Conservation (phyloP, 352 stramenopile genomes). For the Globisporangium paddicum region DNA sequence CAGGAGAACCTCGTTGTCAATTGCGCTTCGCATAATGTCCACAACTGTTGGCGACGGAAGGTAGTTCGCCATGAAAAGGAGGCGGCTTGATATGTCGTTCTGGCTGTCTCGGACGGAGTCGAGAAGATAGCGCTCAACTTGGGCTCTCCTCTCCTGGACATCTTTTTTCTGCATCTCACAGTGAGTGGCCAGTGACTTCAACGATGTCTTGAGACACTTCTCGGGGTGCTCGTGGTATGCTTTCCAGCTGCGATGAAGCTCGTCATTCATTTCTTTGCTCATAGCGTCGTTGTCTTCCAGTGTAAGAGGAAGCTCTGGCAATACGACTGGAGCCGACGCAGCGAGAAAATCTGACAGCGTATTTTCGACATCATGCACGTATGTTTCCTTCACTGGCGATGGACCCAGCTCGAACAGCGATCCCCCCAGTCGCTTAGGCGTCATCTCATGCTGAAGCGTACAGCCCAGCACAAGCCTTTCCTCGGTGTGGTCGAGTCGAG, state of each 20-base stretch:
- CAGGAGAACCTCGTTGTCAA: slow-evolving; percentile 30
- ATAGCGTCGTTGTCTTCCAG: slow-evolving; percentile 20
- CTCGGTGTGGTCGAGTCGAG: slow-evolving; percentile 15
- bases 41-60: slow-evolving; percentile 20
- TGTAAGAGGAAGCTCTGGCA: slow-evolving; percentile 21
- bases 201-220: slow-evolving; percentile 5
- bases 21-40: slow-evolving; percentile 32
- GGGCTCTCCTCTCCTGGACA: slow-evolving; percentile 11
- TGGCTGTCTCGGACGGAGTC: slow-evolving; percentile 4
- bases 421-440: neutral
- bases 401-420: slow-evolving; percentile 1
- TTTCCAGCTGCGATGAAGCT: slow-evolving; percentile 40
- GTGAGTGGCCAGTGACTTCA: slow-evolving; percentile 1
- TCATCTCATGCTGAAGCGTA: neutral
- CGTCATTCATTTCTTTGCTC: slow-evolving; percentile 28
- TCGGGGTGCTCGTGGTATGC: slow-evolving; percentile 24
- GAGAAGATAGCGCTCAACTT: neutral
- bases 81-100: slow-evolving; percentile 8
- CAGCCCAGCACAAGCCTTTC: slow-evolving; percentile 16
- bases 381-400: slow-evolving; percentile 13
- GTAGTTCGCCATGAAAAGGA: slow-evolving; percentile 27
- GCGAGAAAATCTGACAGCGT: slow-evolving; percentile 12
- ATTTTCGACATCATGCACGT: slow-evolving; percentile 17
- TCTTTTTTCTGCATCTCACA: slow-evolving; percentile 15
- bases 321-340: neutral